These are phyloP conservation scores for Rutstroemia sp. DNA, from an alignment of 2,329 filamentous ascomycete genomes.

Conservation along the genomic window DNA sequence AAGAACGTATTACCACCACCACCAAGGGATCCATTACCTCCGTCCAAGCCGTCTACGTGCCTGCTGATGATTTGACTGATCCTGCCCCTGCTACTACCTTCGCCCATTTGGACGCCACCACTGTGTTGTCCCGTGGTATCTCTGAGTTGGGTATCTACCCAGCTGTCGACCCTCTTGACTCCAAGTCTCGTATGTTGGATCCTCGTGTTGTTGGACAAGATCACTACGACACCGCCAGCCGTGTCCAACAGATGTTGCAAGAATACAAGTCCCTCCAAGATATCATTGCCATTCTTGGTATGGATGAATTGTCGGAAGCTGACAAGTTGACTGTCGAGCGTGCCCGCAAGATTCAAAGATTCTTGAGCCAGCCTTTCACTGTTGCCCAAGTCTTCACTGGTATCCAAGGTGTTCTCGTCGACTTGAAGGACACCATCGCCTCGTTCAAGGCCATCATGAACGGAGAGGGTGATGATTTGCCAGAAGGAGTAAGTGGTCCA, in stretches of 20 bases:
- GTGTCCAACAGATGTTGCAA: conserved; percentile 98
- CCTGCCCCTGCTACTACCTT: conserved; percentile 99
- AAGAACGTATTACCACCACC: conserved; percentile 99
- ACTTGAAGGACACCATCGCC: conserved; percentile 95
- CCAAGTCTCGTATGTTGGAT: conserved; percentile 99
- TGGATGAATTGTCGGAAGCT: conserved; percentile 98
- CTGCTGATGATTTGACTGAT: conserved; percentile 99
- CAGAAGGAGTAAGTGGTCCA: conserved; percentile 57
- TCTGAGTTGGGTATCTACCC: conserved; percentile 99
- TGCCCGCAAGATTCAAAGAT: conserved; percentile 99
- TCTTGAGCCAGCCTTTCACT: conserved; percentile 98
- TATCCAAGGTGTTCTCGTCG: conserved; percentile 74
- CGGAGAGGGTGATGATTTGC: conserved; percentile 92
- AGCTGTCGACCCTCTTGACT: conserved; percentile 98
- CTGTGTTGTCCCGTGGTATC: conserved; percentile 99
- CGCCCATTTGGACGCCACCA: conserved; percentile 99
- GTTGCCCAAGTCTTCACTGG: conserved; percentile 75
- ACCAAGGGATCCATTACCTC: conserved; percentile 99
- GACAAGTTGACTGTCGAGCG: conserved; percentile 99
- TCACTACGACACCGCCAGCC: conserved; percentile 90
- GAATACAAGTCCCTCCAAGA: conserved; percentile 99
- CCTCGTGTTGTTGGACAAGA: conserved; percentile 97
- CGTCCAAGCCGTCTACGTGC: conserved; percentile 99
- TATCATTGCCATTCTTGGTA: conserved; percentile 98
- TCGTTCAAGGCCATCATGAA: conserved; percentile 84